Evolutionary conservation across 2,329 filamentous ascomycete genomes (phyloP).

Genomic region (Trichoderma sp.): DNA sequence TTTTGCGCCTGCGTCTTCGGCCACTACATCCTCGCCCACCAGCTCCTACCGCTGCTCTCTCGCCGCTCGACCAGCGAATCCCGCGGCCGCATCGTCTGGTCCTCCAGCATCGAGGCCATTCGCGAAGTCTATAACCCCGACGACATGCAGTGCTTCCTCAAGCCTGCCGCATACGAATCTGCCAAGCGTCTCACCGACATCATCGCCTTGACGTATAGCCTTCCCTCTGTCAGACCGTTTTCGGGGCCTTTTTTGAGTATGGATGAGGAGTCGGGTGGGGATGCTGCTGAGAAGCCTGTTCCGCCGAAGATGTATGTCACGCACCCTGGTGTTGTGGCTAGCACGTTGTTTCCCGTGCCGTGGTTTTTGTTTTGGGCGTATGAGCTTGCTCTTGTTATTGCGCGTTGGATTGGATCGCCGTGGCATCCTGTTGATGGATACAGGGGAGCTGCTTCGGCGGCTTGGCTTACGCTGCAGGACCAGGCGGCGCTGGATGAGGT

Average conservation of each 20-base stretch:
- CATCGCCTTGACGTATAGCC: slow-evolving; percentile 69
- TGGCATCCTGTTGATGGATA: slow-evolving; percentile 85
- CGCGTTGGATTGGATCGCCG: slow-evolving; percentile 77
- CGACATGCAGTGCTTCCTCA: slow-evolving; percentile 75
- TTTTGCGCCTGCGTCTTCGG: slow-evolving; percentile 95
- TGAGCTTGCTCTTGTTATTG: slow-evolving; percentile 66
- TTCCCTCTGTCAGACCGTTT: slow-evolving; percentile 63
- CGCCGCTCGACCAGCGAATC: slow-evolving; percentile 43
- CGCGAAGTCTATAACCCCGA: slow-evolving; percentile 55
- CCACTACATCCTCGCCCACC: slow-evolving; percentile 86
- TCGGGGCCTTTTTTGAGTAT: slow-evolving; percentile 57
- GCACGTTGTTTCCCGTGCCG: slow-evolving; percentile 75
- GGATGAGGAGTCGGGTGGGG: slow-evolving; percentile 24
- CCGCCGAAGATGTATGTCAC: slow-evolving; percentile 70
- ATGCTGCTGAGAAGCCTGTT: slow-evolving; percentile 28
- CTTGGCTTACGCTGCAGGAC: slow-evolving; percentile 74
- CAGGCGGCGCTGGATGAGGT: slow-evolving; percentile 61
- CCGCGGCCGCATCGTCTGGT: slow-evolving; percentile 78
- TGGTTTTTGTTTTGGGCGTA: slow-evolving; percentile 71
- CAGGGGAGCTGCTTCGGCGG: slow-evolving; percentile 71
- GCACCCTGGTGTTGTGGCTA: slow-evolving; percentile 86
- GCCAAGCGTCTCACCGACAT: slow-evolving; percentile 87
- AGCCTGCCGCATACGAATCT: slow-evolving; percentile 73
- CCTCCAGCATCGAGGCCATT: slow-evolving; percentile 75
- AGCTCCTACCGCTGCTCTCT: slow-evolving; percentile 72